Evolutionary conservation across 495 filamentous ascomycete genomes (phyloP).

Genomic region (Tuber melanosporum): DNA sequence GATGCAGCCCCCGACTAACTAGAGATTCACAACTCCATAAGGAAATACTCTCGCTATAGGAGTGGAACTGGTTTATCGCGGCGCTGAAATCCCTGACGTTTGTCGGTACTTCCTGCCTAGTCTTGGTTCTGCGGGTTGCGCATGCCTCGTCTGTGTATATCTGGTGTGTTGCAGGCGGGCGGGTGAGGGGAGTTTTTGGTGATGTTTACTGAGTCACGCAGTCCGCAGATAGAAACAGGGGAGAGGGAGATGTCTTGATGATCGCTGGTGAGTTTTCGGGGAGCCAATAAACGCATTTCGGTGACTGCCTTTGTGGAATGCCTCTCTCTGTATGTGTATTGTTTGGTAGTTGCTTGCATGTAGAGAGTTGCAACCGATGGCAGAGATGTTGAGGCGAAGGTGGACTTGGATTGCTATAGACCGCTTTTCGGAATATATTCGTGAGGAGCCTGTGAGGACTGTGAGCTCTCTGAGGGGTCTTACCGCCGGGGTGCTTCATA

Average conservation of each 20-base stretch:
- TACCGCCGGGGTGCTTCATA: not conserved
- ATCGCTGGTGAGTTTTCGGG: not conserved
- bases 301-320: not conserved
- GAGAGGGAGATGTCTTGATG: not conserved
- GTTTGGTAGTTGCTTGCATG: not conserved
- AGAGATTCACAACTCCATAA: not conserved
- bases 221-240: no score
- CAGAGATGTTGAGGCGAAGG: not conserved
- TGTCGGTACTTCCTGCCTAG: not conserved
- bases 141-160: not conserved
- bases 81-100: not conserved
- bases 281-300: not conserved
- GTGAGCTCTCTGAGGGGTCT: not conserved
- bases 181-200: not conserved
- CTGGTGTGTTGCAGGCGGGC: no score
- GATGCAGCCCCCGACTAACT: not conserved
- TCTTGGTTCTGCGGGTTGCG: not conserved
- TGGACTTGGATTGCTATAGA: not conserved
- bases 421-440: not conserved
- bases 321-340: not conserved
- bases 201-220: not conserved
- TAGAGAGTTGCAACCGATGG: not conserved
- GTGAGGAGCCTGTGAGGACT: not conserved
- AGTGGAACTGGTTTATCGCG: not conserved
- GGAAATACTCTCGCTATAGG: not conserved